Base-by-base conservation (phyloP, 805 yeast genomes). In the Candida sanyiensis region DNA sequence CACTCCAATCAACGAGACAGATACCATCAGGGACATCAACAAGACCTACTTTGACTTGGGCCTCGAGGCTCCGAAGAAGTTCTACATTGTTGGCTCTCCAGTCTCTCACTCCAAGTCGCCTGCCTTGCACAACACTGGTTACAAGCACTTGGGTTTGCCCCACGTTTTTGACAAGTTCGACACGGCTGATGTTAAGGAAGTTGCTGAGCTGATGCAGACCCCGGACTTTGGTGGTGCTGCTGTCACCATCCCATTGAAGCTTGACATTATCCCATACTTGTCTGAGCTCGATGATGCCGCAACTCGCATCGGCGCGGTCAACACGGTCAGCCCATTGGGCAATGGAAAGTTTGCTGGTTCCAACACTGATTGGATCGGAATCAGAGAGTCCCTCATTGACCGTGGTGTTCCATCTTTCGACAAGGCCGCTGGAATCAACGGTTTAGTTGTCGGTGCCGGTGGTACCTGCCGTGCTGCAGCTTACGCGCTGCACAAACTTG, bases 401-500 rank as follows among this genome's bases (percentile, higher is more conserved):
- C 69, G 70, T 42, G 95, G 95, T 21, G 28, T 79, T 77, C 29
- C 75, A 80, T 28, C 61, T 62, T 28, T 52, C 56, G 41, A 38
- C 21, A 16, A 26, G 12, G 10, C 25, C n/a, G 16, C 21, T 25
- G 29, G 58, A 13, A 65, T 70, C 10, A 64, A 72, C 41, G 97
- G 96, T 23, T 64, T 89, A 43, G 83, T 93, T 32, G 69, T 93
- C 47, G 99, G 99, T 37, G 96, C 96, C 16, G 99, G 99, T 29
- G 99, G 99, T 31, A 89, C 99, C 19, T 80, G 96, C 1, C 74
- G 96, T 54, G 96, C 98, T 29, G 97, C 97, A 0, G 77, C 85
- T 12, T 88, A 75, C 59, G 97, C 98, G 1, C 69, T 93, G 48
- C 74, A 77, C 55, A 55, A 75, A 44, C 64, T 90, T 67, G 96